phyloP scores from a whole-genome alignment of 1,139 yeast species.

The Hemisphaericaspora subhashii region DNA sequence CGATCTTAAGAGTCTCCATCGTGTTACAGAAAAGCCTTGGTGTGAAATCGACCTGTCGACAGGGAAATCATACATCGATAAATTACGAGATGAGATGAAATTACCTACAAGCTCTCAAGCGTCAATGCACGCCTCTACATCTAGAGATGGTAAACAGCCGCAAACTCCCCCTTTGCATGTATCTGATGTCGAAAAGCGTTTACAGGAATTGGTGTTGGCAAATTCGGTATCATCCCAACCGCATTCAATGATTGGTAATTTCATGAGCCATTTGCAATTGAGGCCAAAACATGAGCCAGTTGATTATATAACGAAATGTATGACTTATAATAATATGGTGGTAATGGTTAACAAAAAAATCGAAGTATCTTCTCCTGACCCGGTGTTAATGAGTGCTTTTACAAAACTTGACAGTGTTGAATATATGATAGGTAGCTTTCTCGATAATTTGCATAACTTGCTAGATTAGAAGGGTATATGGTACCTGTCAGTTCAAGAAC shows the following conservation, averaged over 20 bases:
- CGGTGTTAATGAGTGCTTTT: constrained; percentile 43
- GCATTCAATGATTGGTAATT: constrained; percentile 19
- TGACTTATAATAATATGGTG: constrained; percentile 41
- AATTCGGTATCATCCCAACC: constrained; percentile 9
- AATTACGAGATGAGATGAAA: constrained; percentile 43
- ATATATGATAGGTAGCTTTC: constrained; percentile 33
- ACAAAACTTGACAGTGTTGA: constrained; percentile 47
- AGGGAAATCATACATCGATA: constrained; percentile 43
- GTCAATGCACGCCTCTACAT: neutral
- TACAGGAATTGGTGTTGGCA: constrained; percentile 6
- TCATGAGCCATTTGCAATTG: constrained; percentile 31
- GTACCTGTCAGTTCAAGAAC: too few relatives aligned
- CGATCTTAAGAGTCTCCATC: constrained; percentile 40
- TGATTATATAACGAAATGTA: constrained; percentile 46
- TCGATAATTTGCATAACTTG: constrained; percentile 20
- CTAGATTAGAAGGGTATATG: constrained; percentile 2
- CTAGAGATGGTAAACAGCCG: neutral
- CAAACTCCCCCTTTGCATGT: constrained; percentile 10
- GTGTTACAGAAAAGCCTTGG: constrained; percentile 46
- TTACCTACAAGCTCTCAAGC: constrained; percentile 20
- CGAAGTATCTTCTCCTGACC: constrained; percentile 47
- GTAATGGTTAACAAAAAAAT: constrained; percentile 45
- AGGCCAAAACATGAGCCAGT: constrained; percentile 36
- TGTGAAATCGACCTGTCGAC: constrained; percentile 29
- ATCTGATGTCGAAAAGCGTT: constrained; percentile 10